Conservation (phyloP, 2,329 filamentous ascomycete genomes). For the Penicillium sp. region DNA sequence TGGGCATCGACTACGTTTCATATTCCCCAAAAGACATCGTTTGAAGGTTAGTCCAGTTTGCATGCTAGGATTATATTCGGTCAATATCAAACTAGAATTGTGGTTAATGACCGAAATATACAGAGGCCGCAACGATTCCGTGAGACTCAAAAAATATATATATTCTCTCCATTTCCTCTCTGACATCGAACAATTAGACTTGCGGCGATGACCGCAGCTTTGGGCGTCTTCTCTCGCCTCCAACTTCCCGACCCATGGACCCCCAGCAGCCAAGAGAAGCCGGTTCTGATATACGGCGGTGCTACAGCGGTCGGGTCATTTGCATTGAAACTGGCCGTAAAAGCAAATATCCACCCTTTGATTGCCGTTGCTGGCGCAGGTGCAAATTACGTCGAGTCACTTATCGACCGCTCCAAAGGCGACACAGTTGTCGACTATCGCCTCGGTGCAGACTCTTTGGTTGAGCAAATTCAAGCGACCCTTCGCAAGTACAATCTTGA, state of each 20-base stretch:
- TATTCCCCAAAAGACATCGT: slow-evolving; percentile 47
- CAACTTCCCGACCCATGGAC: slow-evolving; percentile 49
- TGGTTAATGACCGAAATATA: slow-evolving; percentile 4
- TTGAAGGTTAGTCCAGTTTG: slow-evolving; percentile 42
- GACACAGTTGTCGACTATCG: slow-evolving; percentile 61
- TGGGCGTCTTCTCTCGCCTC: slow-evolving; percentile 49
- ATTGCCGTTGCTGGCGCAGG: slow-evolving; percentile 58
- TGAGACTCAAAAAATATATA: not conserved
- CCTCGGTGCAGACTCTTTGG: slow-evolving; percentile 50
- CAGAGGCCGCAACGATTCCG: slow-evolving; percentile 56
- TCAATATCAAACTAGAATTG: not conserved
- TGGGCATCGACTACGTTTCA: slow-evolving; percentile 54
- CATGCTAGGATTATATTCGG: not conserved
- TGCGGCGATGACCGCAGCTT: slow-evolving; percentile 51
- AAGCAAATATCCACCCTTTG: slow-evolving; percentile 58
- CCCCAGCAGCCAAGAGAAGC: slow-evolving; percentile 31
- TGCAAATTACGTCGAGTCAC: slow-evolving; percentile 46
- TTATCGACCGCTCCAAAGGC: slow-evolving; percentile 53
- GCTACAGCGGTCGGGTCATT: slow-evolving; percentile 57
- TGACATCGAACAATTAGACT: slow-evolving; percentile 23
- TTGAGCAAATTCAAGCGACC: slow-evolving; percentile 41
- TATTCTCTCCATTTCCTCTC: not conserved
- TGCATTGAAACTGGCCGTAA: slow-evolving; percentile 53
- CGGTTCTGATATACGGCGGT: slow-evolving; percentile 47
- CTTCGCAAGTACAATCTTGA: slow-evolving; percentile 29